Conservation (phyloP, 495 filamentous ascomycete species). For the Talaromyces ruber region DNA sequence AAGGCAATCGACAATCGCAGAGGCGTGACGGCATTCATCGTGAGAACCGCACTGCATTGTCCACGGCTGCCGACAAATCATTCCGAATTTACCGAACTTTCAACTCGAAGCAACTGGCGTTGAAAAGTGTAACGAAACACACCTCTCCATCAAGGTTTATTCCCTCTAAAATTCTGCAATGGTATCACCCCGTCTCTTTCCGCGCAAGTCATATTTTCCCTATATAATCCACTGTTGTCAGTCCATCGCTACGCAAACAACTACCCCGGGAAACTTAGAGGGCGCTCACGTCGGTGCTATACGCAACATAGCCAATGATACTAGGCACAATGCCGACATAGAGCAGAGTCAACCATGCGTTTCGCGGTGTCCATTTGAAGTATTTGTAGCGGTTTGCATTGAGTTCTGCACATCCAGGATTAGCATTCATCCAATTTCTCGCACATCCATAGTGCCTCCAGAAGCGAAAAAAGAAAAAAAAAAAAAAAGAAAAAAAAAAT, state of each 20-base stretch:
- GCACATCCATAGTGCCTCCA: neutral
- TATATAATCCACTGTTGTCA: slow-evolving; percentile 22
- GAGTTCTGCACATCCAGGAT: slow-evolving; percentile 55
- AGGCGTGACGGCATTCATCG: neutral
- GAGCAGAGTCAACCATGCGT: slow-evolving; percentile 65
- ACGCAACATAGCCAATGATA: slow-evolving; percentile 60
- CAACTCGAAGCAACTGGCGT: neutral
- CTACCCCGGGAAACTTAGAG: neutral
- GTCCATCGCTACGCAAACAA: neutral
- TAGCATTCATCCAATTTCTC: slow-evolving; percentile 6
- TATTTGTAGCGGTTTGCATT: slow-evolving; percentile 80
- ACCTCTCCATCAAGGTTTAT: neutral
- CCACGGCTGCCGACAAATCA: no score
- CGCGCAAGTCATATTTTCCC: slow-evolving; percentile 82
- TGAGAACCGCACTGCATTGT: no score
- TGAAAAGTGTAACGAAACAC: slow-evolving; percentile 3
- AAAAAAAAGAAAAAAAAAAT: neutral
- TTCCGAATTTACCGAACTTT: neutral
- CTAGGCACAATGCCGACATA: slow-evolving; percentile 65
- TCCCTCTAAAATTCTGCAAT: slow-evolving; percentile 59
- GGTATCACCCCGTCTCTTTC: slow-evolving; percentile 77
- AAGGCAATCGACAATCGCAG: neutral
- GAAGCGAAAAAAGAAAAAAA: neutral
- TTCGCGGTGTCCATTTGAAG: slow-evolving; percentile 85
- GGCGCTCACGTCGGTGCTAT: slow-evolving; percentile 69